phyloP scores from a whole-genome alignment of 176 grass and related monocot genomes.

The Carex myosuroides region DNA sequence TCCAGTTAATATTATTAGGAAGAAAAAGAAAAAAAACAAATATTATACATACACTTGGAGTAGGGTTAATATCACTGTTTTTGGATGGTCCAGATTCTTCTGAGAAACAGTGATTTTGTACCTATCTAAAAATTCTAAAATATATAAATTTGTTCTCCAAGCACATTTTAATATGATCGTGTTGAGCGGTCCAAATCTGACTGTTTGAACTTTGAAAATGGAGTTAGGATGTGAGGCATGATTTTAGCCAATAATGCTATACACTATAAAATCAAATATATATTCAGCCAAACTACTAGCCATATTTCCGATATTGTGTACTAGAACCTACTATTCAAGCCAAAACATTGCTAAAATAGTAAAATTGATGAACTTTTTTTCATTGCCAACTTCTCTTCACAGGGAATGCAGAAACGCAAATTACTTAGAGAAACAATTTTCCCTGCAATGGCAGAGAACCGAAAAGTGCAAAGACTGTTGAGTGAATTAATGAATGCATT shows the following conservation, averaged over 20 bases:
- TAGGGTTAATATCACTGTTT: too few relatives aligned
- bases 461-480: conserved; percentile 83
- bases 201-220: too few relatives aligned
- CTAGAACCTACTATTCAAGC: background rate
- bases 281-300: background rate
- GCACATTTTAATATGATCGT: too few relatives aligned
- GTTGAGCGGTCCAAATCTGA: too few relatives aligned
- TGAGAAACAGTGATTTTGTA: too few relatives aligned
- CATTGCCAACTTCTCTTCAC: conserved; percentile 15
- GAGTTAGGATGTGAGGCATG: too few relatives aligned
- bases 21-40: background rate
- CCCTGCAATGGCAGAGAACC: conserved; percentile 79
- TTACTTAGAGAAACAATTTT: conserved; percentile 81
- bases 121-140: too few relatives aligned
- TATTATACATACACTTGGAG: background rate
- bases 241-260: background rate
- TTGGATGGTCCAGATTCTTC: too few relatives aligned
- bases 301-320: background rate
- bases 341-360: background rate
- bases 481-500: conserved; percentile 95
- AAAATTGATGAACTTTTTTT: background rate
- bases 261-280: background rate
- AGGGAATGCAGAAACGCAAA: conserved; percentile 94
- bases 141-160: too few relatives aligned
- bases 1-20: background rate